Evolutionary conservation across 306 rosid genomes (phyloP).

Genomic region (Hippophae gyantsensis): DNA sequence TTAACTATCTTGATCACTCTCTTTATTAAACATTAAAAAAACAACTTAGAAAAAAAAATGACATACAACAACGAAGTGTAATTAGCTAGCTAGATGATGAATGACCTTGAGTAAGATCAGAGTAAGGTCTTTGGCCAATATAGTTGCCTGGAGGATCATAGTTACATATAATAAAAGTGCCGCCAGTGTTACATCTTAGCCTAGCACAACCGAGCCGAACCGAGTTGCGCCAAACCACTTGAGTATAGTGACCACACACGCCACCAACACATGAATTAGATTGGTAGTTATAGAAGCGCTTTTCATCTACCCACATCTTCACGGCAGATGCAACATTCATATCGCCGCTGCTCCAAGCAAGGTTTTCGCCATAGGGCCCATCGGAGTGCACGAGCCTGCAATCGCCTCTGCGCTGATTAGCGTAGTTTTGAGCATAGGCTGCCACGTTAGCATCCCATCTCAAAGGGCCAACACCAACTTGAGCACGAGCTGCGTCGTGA

Average conservation of each 20-base stretch:
- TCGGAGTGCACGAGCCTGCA: conserved; percentile 14
- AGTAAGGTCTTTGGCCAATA: conserved; percentile 25
- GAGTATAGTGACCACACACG: conserved; percentile 35
- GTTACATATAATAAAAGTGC: conserved; percentile 28
- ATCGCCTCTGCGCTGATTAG: neutral
- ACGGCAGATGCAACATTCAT: conserved; percentile 17
- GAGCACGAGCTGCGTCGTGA: conserved; percentile 30
- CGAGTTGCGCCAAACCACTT: conserved; percentile 36
- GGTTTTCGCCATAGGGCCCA: conserved; percentile 22
- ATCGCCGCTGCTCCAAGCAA: conserved; percentile 21
- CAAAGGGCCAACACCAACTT: conserved; percentile 23
- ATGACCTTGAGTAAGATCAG: neutral
- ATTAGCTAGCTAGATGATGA: too few relatives aligned
- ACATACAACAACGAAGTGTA: too few relatives aligned
- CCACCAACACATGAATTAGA: conserved; percentile 10
- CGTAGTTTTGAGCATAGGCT: conserved; percentile 20
- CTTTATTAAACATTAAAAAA: too few relatives aligned
- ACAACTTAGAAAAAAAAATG: too few relatives aligned
- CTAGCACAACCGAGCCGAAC: conserved; percentile 37
- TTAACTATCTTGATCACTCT: too few relatives aligned
- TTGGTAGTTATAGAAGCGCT: conserved; percentile 9
- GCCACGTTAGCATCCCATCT: conserved; percentile 19
- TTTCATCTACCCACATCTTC: conserved; percentile 35
- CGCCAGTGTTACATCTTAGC: conserved; percentile 31
- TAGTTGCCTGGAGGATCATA: conserved; percentile 39